Conservation (phyloP, 345 rosid genomes). For the Nephelium lappaceum region DNA sequence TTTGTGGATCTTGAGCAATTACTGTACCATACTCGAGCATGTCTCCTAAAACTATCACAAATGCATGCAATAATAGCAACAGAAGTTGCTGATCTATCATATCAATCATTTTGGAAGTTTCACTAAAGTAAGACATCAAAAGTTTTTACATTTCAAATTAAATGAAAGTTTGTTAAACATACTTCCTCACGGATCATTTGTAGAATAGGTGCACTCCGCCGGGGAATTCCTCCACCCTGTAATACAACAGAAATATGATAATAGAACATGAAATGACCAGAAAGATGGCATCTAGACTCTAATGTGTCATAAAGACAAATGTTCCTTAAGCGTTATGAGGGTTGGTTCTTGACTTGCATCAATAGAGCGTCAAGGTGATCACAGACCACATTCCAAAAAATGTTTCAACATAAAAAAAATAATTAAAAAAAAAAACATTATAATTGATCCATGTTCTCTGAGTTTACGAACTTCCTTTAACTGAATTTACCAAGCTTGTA, state of each 20-base stretch:
- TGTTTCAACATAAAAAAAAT: background rate
- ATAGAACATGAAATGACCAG: background rate
- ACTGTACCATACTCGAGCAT: background rate
- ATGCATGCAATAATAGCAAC: background rate
- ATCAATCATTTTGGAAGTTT: background rate
- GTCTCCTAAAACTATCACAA: background rate
- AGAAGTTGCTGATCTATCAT: background rate
- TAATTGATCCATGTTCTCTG: background rate
- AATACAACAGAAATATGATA: constrained; percentile 12
- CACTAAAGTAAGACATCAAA: background rate
- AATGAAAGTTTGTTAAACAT: constrained; percentile 18
- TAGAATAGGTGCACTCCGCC: constrained; percentile 82
- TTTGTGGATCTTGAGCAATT: background rate
- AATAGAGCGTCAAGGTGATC: background rate
- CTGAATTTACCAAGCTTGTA: background rate
- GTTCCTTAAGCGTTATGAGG: too few relatives aligned
- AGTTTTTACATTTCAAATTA: background rate
- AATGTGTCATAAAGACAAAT: too few relatives aligned
- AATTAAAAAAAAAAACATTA: background rate
- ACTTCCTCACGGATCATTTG: constrained; percentile 88
- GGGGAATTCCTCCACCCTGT: constrained; percentile 93
- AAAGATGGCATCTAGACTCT: background rate
- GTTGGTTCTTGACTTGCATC: too few relatives aligned
- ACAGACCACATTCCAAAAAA: background rate
- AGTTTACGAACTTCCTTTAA: background rate